A percentile compares a stretch with the other conserved stretches of the same genome.
Evolutionary conservation across 805 yeast genomes (phyloP).

Genomic region (Candida lessepsii): DNA sequence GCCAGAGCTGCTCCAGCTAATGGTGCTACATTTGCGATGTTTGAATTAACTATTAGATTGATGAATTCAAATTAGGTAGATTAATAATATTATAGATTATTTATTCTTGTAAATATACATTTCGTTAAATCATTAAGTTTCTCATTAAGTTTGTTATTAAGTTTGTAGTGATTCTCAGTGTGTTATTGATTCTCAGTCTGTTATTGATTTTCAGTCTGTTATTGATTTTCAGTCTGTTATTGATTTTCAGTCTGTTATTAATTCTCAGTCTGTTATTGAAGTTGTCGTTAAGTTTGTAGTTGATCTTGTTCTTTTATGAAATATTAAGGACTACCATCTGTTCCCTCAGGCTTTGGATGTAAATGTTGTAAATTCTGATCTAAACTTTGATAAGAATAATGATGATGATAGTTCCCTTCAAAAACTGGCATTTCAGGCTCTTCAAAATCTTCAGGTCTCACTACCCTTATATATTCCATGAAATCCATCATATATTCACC

Average conservation of each 20-base stretch:
- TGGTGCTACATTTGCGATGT: slow-evolving; percentile 93
- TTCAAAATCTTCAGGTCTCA: slow-evolving; percentile 34
- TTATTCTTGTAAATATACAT: slow-evolving; percentile 2
- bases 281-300: background rate
- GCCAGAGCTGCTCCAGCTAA: slow-evolving; percentile 98
- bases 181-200: too few species aligned
- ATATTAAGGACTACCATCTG: background rate
- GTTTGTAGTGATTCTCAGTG: too few species aligned
- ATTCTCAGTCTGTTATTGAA: too few species aligned
- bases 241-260: too few species aligned
- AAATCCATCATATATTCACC: slow-evolving; percentile 42
- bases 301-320: background rate
- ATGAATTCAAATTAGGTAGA: slow-evolving; percentile 28
- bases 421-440: background rate
- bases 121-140: background rate
- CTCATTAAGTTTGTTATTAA: too few species aligned
- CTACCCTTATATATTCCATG: slow-evolving; percentile 37
- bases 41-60: slow-evolving; percentile 82
- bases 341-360: background rate
- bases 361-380: background rate
- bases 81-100: slow-evolving; percentile 5
- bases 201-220: too few species aligned
- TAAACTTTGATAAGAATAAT: background rate
- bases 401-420: background rate
- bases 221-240: too few species aligned